Evolutionary conservation across 208 protist species (phyloP), one percentile per base, ranked within the genome.

Genomic region (Leishmania mexicana): DNA sequence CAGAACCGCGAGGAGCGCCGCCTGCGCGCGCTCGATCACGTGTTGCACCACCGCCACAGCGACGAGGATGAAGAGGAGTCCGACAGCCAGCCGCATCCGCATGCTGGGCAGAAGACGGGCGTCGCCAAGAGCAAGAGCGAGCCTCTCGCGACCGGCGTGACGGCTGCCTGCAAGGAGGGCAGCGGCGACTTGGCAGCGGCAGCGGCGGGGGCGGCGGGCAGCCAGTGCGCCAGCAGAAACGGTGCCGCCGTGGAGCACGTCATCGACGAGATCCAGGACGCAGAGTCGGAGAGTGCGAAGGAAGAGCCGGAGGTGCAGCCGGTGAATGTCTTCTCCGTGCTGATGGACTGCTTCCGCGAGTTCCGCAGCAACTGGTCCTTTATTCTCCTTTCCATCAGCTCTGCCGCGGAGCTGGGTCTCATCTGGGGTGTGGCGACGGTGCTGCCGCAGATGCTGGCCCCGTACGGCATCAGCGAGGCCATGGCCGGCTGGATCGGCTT

Each of bases 381-480:
- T 82, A 78, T 78, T 31, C 83, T 94, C 83, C 89, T 96, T n/a
- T 65, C 79, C 67, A 67, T 94, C 79, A 81, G 81, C 57, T 92
- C 88, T 13, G 90, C 89, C 6, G 86, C 89, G n/a, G 90, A 93
- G 85, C 81, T 94, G 60, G 92, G 92, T 4, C 76, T 94, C 45
- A 91, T 96, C 64, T 96, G 92, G 92, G 83, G 87, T 45, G 81
- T 96, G n/a, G 90, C 90, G 0, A 94, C 89, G 31, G 91, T 96
- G 35, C 81, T 96, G 35, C 90, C 92, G 49, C 92, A 96, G 83
- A 93, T 93, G 83, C 80, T 94, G 10, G 60, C 65, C 53, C 92
- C 92, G 31, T 94, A 93, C 83, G 87, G 90, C 57, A 83, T 96
- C 40, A 87, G 81, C 54, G 92, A 94, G 76, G 83, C 84, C 28